Base-by-base conservation (phyloP, 2,329 filamentous ascomycete genomes). In the Colletotrichum zoysiae region DNA sequence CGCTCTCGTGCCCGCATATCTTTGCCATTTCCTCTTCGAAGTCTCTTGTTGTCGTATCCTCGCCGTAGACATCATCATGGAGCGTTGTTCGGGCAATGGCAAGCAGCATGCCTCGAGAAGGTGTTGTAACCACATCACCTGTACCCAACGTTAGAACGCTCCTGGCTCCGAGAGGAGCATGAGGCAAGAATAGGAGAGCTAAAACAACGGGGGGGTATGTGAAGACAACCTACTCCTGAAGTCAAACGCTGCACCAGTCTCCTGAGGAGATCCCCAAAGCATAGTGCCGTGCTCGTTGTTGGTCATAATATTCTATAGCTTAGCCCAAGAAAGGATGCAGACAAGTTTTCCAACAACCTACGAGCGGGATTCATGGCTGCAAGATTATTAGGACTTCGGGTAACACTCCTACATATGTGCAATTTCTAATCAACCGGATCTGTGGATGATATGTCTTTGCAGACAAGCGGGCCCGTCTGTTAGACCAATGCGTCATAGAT, bases 21-120 rank as follows among this genome's bases (percentile, higher is more conserved):
- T 85, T 79, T 23, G 92, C 91, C 55, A 95, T 84, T 78, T 90
- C 89, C 55, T 85, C 78, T 79, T 95, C 91, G 59, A 95, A 88
- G 42, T 85, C 82, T 67, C 86, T 88, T 12, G 93, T 95, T 0
- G 90, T 92, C 0, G 88, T 85, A 77, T 95, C 93, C 81, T 94
- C 92, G 75, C 85, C 82, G 78, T 91, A 92, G 70, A 95, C 92
- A 79, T 95, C 93, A 81, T 95, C 93, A n/a, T 91, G 86, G 42
- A 95, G 87, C 2, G 91, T 92, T 26, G 90, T 90, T 66, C 88
- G 85, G 71, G 87, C 83, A 76, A 95, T 93, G 14, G 93, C 91
- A 48, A 85, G 81, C 46, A 95, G 88, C 92, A 95, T 95, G 33
- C 89, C 87, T 4, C 85, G 76, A 0, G 91, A 93, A 8, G 92